Conservation (phyloP, 495 filamentous ascomycete species). For the Aspergillus hancockii region DNA sequence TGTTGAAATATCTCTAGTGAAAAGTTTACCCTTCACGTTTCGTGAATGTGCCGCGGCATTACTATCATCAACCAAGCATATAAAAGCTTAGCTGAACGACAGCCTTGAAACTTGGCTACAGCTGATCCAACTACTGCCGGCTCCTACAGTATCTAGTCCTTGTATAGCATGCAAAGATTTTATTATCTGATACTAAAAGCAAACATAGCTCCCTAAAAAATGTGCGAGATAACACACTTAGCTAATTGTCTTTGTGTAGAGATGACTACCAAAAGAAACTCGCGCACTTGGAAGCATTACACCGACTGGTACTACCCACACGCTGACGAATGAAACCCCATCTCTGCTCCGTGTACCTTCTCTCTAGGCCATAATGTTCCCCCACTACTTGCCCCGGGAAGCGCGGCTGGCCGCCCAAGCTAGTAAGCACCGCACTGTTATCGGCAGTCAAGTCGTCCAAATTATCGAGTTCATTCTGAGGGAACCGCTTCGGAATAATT, state of each 20-base stretch:
- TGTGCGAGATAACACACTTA: no score
- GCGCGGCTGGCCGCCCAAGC: slow-evolving; percentile 63
- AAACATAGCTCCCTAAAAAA: no score
- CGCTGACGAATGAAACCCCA: slow-evolving; percentile 18
- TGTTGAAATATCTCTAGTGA: neutral
- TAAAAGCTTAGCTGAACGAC: no score
- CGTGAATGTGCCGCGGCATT: no score
- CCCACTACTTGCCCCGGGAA: slow-evolving; percentile 25
- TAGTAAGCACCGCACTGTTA: slow-evolving; percentile 68
- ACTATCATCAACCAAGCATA: no score
- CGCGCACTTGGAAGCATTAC: neutral
- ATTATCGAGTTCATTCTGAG: slow-evolving; percentile 58
- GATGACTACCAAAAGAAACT: neutral
- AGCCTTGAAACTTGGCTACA: no score
- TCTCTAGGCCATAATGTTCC: slow-evolving; percentile 17
- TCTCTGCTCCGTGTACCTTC: slow-evolving; percentile 21
- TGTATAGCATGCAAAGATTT: no score
- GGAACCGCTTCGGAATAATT: slow-evolving; percentile 65
- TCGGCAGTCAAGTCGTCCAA: slow-evolving; percentile 75
- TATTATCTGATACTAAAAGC: no score
- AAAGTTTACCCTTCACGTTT: no score
- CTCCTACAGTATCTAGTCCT: no score
- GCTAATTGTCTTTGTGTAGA: no score
- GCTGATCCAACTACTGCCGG: no score
- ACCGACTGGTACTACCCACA: slow-evolving; percentile 16